phyloP scores from a whole-genome alignment of 179 eudicot genomes.

The Pouteria campechiana region DNA sequence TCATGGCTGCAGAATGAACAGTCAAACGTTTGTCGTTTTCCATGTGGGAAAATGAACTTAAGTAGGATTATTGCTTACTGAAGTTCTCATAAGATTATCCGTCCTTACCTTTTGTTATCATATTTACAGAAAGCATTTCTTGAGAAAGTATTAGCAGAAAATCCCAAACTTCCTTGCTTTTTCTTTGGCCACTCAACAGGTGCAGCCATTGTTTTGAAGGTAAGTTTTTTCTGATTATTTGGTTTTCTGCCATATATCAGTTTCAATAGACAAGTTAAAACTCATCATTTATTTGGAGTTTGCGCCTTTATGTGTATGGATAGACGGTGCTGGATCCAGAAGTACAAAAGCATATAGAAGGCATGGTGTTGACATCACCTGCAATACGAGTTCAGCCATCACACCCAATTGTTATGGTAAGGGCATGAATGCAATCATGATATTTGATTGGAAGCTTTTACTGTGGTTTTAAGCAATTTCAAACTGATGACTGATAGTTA shows the following conservation, averaged over 20 bases:
- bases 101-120: no score
- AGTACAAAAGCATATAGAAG: constrained; percentile 30
- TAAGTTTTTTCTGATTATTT: constrained; percentile 6
- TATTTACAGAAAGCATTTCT: constrained; percentile 65
- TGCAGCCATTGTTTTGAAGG: constrained; percentile 76
- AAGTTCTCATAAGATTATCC: no score
- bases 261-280: neutral
- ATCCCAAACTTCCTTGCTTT: constrained; percentile 62
- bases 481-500: no score
- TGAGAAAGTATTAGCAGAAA: constrained; percentile 38
- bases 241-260: neutral
- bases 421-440: neutral
- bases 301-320: neutral
- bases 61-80: no score
- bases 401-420: constrained; percentile 63
- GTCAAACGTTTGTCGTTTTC: neutral
- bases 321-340: constrained; percentile 73
- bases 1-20: no score
- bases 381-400: constrained; percentile 75
- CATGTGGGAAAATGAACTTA: neutral
- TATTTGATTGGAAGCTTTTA: neutral
- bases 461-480: no score
- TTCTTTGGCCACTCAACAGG: constrained; percentile 91
- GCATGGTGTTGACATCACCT: constrained; percentile 71
- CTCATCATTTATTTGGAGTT: neutral